These are phyloP conservation scores for Pseudogymnoascus sp. DNA, from an alignment of 2,329 filamentous ascomycete genomes.

Conservation along the genomic window DNA sequence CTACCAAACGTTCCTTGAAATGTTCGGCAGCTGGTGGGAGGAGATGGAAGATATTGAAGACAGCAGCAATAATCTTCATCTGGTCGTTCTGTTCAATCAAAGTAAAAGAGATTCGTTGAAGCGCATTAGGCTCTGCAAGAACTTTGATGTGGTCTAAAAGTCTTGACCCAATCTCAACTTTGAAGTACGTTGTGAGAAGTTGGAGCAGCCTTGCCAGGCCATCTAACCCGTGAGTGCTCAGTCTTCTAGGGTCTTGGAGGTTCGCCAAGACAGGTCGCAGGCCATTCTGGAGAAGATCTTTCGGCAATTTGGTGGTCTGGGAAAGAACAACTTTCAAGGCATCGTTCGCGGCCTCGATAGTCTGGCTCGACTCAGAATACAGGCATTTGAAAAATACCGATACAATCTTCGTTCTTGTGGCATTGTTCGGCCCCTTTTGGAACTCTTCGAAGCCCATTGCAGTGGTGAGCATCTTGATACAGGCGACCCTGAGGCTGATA, in stretches of 20 bases:
- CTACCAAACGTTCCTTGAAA: conserved; percentile 84
- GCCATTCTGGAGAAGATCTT: conserved; percentile 89
- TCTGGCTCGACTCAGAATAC: conserved; percentile 85
- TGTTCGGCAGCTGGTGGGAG: conserved; percentile 80
- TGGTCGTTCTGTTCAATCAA: conserved; percentile 86
- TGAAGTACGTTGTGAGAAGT: conserved; percentile 95
- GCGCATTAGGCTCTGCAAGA: conserved; percentile 68
- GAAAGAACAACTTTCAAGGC: conserved; percentile 81
- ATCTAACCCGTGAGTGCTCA: conserved; percentile 83
- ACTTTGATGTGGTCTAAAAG: conserved; percentile 90
- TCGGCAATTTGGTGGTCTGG: conserved; percentile 84
- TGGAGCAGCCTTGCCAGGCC: conserved; percentile 84
- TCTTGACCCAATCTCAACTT: conserved; percentile 90
- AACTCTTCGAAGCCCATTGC: conserved; percentile 93
- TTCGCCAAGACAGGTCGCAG: conserved; percentile 93
- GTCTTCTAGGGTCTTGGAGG: conserved; percentile 82
- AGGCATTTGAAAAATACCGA: conserved; percentile 96
- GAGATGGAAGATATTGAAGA: conserved; percentile 96
- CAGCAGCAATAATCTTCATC: conserved; percentile 91
- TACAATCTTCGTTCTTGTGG: conserved; percentile 65
- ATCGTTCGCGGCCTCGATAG: conserved; percentile 87
- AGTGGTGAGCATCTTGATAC: conserved; percentile 84
- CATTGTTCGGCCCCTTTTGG: conserved; percentile 61
- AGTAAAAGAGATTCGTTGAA: conserved; percentile 90
- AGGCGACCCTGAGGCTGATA: conserved; percentile 82